A percentile compares a stretch with the other conserved stretches of the same genome.
phyloP scores from a whole-genome alignment of 805 yeast genomes.

The Suhomyces pyralidae region DNA sequence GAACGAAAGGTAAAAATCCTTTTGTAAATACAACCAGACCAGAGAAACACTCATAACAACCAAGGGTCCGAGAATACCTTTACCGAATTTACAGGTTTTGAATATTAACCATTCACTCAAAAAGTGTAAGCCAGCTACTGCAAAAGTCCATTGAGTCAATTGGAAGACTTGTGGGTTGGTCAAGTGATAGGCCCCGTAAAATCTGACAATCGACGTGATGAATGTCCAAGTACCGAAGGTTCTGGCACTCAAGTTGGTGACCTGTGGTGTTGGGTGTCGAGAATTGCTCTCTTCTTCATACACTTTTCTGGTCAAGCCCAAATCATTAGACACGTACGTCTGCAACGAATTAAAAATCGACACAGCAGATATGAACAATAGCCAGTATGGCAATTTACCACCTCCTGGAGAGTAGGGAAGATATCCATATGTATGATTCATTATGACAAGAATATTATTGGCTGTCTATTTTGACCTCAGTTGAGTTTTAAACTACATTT shows the following conservation, averaged over 20 bases:
- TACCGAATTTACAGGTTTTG: constrained; percentile 78
- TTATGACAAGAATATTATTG: background rate
- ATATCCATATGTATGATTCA: background rate
- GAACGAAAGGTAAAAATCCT: constrained; percentile 50
- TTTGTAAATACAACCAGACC: constrained; percentile 76
- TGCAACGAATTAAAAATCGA: constrained; percentile 88
- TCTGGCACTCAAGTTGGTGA: constrained; percentile 71
- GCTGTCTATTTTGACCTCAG: background rate
- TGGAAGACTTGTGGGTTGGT: constrained; percentile 69
- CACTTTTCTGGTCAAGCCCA: constrained; percentile 72
- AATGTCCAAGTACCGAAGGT: constrained; percentile 99
- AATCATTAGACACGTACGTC: constrained; percentile 68
- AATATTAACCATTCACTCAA: constrained; percentile 76
- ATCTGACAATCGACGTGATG: constrained; percentile 76
- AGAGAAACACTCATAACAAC: constrained; percentile 68
- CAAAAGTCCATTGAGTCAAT: constrained; percentile 74
- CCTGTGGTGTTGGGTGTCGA: constrained; percentile 27
- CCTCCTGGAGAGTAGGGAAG: constrained; percentile 19
- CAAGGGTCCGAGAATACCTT: constrained; percentile 87
- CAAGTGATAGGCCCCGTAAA: constrained; percentile 77
- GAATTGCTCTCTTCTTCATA: constrained; percentile 45
- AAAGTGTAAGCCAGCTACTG: constrained; percentile 83
- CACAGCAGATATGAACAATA: constrained; percentile 68
- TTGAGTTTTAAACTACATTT: background rate
- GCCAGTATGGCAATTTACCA: constrained; percentile 37